Conservation (phyloP, 75 land plant species). For the Pinus taeda region DNA sequence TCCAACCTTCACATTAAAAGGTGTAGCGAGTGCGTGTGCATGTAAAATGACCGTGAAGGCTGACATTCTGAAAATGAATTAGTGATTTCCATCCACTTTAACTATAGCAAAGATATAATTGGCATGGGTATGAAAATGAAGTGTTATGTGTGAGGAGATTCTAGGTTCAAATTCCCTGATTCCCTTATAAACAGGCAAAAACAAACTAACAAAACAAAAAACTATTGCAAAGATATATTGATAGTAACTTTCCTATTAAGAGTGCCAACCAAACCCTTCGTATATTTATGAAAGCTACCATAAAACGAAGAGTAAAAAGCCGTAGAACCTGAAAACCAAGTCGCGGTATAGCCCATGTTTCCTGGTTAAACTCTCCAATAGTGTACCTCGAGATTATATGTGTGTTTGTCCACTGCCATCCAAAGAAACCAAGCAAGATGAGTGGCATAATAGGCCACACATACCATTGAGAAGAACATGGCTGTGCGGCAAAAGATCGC, state of each 20-base stretch:
- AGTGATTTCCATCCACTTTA: too few relatives aligned
- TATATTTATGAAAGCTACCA: too few relatives aligned
- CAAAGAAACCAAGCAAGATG: not conserved
- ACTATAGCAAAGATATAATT: not conserved
- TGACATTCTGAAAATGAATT: too few relatives aligned
- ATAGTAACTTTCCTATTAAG: not conserved
- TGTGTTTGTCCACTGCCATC: slow-evolving; percentile 8
- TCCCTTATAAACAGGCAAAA: too few relatives aligned
- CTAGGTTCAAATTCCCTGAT: too few relatives aligned
- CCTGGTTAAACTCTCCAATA: not conserved
- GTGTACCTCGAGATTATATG: slow-evolving; percentile 19
- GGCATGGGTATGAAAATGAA: too few relatives aligned
- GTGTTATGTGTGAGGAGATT: too few relatives aligned
- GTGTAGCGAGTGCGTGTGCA: too few relatives aligned
- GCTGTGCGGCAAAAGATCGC: slow-evolving; percentile 27
- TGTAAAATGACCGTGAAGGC: too few relatives aligned
- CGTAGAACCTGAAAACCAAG: slow-evolving; percentile 36
- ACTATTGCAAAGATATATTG: not conserved
- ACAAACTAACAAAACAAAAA: too few relatives aligned
- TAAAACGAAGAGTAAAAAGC: too few relatives aligned
- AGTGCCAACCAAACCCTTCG: not conserved
- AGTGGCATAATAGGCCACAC: slow-evolving; percentile 19
- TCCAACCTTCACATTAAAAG: not conserved
- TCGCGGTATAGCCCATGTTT: slow-evolving; percentile 47
- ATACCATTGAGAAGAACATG: slow-evolving; percentile 27